These are phyloP conservation scores for Clitopilus passeckerianus DNA, from an alignment of 768 basidiomycete species.

Conservation along the genomic window DNA sequence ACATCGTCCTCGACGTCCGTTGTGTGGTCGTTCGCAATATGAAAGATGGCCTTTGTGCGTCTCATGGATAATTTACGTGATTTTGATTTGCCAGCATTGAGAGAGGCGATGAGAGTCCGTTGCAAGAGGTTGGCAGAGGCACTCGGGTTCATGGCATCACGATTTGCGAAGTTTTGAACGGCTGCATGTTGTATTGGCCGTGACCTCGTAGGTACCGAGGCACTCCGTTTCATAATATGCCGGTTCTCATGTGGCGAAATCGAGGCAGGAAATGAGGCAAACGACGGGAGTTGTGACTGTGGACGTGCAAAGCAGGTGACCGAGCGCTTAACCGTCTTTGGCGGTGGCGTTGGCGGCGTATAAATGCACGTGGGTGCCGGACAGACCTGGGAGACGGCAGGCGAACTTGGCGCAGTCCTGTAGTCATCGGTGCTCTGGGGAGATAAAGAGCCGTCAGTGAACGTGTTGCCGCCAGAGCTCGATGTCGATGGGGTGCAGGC, in stretches of 20 bases:
- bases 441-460: constrained; percentile 7
- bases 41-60: constrained; percentile 26
- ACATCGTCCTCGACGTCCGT: constrained; percentile 25
- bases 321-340: constrained; percentile 32
- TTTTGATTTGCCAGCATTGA: constrained; percentile 3
- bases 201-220: constrained; percentile 36
- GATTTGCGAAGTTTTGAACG: background rate
- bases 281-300: constrained; percentile 29
- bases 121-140: constrained; percentile 4
- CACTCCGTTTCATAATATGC: constrained; percentile 28
- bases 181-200: constrained; percentile 13
- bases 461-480: constrained; percentile 18
- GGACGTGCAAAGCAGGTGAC: constrained; percentile 27
- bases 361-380: constrained; percentile 52
- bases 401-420: constrained; percentile 17
- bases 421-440: constrained; percentile 8
- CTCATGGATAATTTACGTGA: background rate
- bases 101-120: constrained; percentile 1
- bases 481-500: constrained; percentile 43
- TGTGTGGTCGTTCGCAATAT: constrained; percentile 20
- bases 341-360: constrained; percentile 54
- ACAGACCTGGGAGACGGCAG: constrained; percentile 13
- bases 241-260: constrained; percentile 22
- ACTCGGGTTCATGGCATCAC: constrained; percentile 9
- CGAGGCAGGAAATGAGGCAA: constrained; percentile 43